Evolutionary conservation across 2,329 filamentous ascomycete genomes (phyloP).

Genomic region (Calonectria naviculata): DNA sequence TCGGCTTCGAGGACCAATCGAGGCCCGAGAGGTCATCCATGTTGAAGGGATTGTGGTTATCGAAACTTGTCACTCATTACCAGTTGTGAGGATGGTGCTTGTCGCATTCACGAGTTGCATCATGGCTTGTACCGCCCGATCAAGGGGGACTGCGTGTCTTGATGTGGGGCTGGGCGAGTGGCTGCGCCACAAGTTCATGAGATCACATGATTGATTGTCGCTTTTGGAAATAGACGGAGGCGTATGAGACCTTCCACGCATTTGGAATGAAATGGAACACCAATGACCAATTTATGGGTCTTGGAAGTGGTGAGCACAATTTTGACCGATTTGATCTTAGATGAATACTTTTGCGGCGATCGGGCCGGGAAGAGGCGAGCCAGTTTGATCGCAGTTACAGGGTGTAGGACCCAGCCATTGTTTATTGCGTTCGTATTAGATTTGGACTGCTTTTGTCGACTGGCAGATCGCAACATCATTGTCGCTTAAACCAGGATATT

Average conservation of each 20-base stretch:
- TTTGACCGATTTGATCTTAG: neutral
- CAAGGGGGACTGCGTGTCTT: conserved; percentile 36
- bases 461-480: neutral
- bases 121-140: conserved; percentile 25
- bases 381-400: neutral
- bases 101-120: conserved; percentile 30
- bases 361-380: neutral
- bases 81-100: conserved; percentile 27
- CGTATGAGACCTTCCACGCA: neutral
- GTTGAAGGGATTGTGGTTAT: conserved; percentile 38
- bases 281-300: neutral
- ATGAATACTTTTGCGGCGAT: neutral
- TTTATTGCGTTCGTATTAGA: no score
- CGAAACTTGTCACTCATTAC: conserved; percentile 40
- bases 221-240: neutral
- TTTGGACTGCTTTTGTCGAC: neutral
- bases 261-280: conserved; percentile 2
- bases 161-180: conserved; percentile 36
- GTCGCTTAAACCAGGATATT: no score
- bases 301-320: neutral
- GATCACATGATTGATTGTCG: conserved; percentile 19
- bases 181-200: conserved; percentile 17
- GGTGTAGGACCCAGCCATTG: no score
- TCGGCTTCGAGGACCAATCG: conserved; percentile 65
- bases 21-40: conserved; percentile 74